Conservation (phyloP, 805 yeast genomes). For the Clavispora santaluciae region DNA sequence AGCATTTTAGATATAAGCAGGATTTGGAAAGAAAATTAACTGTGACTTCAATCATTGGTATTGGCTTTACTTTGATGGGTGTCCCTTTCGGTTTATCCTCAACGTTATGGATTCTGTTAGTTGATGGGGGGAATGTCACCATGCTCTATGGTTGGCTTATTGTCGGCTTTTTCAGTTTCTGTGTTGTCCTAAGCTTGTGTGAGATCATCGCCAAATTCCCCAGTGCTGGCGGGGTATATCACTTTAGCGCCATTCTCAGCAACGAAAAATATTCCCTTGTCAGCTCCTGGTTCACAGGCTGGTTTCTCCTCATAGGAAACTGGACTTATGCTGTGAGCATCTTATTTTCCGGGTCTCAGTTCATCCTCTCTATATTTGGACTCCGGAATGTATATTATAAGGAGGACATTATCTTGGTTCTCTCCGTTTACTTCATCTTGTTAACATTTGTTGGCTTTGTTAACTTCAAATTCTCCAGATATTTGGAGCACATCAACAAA, state of each 20-base stretch:
- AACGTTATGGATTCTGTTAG: conserved; percentile 63
- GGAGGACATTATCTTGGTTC: conserved; percentile 51
- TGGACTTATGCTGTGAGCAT: conserved; percentile 75
- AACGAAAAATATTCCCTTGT: conserved; percentile 50
- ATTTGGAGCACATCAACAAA: conserved; percentile 60
- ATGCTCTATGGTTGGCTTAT: conserved; percentile 71
- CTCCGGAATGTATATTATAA: conserved; percentile 55
- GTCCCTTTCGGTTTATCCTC: conserved; percentile 77
- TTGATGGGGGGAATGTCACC: conserved; percentile 75
- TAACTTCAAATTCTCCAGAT: conserved; percentile 54
- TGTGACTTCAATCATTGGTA: conserved; percentile 65
- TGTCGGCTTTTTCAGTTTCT: conserved; percentile 57
- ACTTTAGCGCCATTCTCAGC: conserved; percentile 68
- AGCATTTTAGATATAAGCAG: conserved; percentile 70
- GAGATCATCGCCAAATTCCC: conserved; percentile 78
- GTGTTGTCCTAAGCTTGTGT: conserved; percentile 67
- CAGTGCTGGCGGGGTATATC: conserved; percentile 71
- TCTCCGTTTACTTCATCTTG: conserved; percentile 51
- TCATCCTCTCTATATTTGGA: conserved; percentile 63
- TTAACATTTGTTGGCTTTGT: conserved; percentile 58
- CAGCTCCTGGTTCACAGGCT: conserved; percentile 75
- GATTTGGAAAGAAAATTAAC: conserved; percentile 65
- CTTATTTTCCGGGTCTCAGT: conserved; percentile 72
- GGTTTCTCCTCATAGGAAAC: conserved; percentile 69
- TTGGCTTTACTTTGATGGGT: conserved; percentile 78